Evolutionary conservation across 2,329 filamentous ascomycete species (phyloP), one percentile per base, ranked within the genome.

Genomic region (Hypoxylon sp.): DNA sequence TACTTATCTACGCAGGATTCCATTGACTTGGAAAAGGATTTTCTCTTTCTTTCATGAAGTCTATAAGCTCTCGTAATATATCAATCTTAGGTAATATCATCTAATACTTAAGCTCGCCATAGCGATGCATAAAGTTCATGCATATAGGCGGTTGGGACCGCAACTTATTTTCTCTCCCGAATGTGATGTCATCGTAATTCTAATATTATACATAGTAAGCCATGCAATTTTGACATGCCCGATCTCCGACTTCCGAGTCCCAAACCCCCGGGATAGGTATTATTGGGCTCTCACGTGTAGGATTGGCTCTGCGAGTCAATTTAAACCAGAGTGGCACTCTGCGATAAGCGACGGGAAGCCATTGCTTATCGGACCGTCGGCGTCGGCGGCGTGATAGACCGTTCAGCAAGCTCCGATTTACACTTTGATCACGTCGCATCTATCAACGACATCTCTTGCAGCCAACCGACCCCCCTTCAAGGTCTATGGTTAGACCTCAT

Each of bases 401-500:
- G 19, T 24, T 48, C 46, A 49, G 39, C 43, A 55, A 10, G 28
- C 43, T 30, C 30, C 48, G 19, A 55, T 55, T 28, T 53, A 44
- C n/a, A 43, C 46, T 52, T 56, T 55, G 52, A 48, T 26, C 46
- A 64, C 47, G 47, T 58, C 28, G 51, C 55, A 61, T 63, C 53
- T 32, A 65, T 64, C 61, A 55, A 63, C 59, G 32, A 58, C 32
- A 61, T 26, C 54, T 58, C 58, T 67, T 61, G 59, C 58, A 62
- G 65, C 50, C 46, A 62, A 46, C 46, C 46, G 62, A 56, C 56
- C 53, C 49, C 56, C 64, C 64, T 57, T 57, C 48, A 67, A 71
- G 67, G 64, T 70, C 66, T 60, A 47, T 43, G 52, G 60, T 49
- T 67, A 64, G 69, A 67, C 64, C 66, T 68, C 63, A 55, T 61